A percentile compares a stretch with the other conserved stretches of the same genome.
Conservation (phyloP, 148 eudicot genomes). For the Arctostaphylos glauca region DNA sequence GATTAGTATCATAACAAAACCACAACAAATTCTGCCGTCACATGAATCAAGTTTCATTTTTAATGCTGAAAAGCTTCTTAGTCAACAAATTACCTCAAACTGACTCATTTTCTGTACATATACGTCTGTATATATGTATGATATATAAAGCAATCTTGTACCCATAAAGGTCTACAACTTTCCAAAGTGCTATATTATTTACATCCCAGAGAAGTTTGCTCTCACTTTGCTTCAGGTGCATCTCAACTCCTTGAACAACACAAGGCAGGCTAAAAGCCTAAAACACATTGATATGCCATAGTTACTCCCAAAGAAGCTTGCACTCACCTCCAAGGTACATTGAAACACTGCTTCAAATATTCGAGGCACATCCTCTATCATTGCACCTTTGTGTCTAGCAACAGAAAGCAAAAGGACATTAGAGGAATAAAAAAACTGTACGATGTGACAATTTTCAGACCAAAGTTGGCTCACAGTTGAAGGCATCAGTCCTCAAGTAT, state of each 20-base stretch:
- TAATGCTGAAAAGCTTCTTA: too few relatives aligned
- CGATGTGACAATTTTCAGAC: background rate
- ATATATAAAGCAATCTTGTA: too few relatives aligned
- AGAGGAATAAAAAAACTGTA: background rate
- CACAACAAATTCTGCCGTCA: too few relatives aligned
- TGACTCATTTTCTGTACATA: too few relatives aligned
- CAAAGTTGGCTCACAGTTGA: background rate
- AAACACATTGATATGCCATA: background rate
- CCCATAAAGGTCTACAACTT: background rate
- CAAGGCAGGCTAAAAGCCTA: background rate
- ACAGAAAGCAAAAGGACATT: background rate
- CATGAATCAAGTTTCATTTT: too few relatives aligned
- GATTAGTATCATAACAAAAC: too few relatives aligned
- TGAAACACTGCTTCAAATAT: slow-evolving; percentile 97
- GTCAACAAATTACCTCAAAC: too few relatives aligned
- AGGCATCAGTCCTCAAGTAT: too few relatives aligned
- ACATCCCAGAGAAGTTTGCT: background rate
- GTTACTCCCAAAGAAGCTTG: background rate
- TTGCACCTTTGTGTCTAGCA: slow-evolving; percentile 74
- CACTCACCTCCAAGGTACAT: slow-evolving; percentile 85
- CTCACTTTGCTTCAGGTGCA: background rate
- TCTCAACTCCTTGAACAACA: background rate
- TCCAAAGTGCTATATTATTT: background rate
- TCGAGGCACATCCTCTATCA: slow-evolving; percentile 90
- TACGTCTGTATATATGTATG: too few relatives aligned